These are phyloP conservation scores for Oryza punctata DNA, from an alignment of 176 grass and related monocot species.

Conservation along the genomic window DNA sequence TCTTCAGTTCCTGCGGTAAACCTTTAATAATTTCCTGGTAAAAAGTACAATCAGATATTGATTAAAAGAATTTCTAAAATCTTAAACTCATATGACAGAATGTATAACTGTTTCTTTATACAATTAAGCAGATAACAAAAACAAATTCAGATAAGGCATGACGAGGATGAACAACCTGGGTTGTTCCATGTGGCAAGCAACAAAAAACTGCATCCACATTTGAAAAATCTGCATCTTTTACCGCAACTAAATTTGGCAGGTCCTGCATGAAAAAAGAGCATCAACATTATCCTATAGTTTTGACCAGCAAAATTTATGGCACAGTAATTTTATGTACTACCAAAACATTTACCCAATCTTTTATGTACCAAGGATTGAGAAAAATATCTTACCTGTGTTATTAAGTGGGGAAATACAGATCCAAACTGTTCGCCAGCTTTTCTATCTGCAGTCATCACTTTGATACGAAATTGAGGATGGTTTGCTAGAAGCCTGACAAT, in stretches of 20 bases:
- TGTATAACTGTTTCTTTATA: constrained; percentile 5
- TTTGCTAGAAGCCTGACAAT: constrained; percentile 83
- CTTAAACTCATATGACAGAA: neutral
- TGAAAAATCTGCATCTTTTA: constrained; percentile 95
- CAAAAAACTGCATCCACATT: constrained; percentile 96
- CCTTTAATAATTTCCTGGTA: constrained; percentile 90
- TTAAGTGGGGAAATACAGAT: constrained; percentile 96
- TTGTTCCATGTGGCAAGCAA: constrained; percentile 99
- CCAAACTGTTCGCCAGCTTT: constrained; percentile 83
- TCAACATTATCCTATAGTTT: constrained; percentile 4
- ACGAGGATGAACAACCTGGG: constrained; percentile 65
- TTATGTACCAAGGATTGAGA: neutral
- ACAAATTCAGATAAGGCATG: constrained; percentile 18
- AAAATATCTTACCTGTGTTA: constrained; percentile 59
- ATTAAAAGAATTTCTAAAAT: neutral
- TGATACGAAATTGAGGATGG: constrained; percentile 77
- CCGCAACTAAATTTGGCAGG: constrained; percentile 78
- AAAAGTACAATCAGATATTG: constrained; percentile 33
- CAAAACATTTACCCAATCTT: neutral
- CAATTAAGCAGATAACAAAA: constrained; percentile 1
- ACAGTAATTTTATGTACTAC: neutral
- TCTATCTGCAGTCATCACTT: constrained; percentile 91
- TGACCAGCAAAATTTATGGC: constrained; percentile 4
- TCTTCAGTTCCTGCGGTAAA: constrained; percentile 75
- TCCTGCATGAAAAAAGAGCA: constrained; percentile 57